Evolutionary conservation across 495 filamentous ascomycete genomes (phyloP).

Genomic region (Penicillium egyptiacum): DNA sequence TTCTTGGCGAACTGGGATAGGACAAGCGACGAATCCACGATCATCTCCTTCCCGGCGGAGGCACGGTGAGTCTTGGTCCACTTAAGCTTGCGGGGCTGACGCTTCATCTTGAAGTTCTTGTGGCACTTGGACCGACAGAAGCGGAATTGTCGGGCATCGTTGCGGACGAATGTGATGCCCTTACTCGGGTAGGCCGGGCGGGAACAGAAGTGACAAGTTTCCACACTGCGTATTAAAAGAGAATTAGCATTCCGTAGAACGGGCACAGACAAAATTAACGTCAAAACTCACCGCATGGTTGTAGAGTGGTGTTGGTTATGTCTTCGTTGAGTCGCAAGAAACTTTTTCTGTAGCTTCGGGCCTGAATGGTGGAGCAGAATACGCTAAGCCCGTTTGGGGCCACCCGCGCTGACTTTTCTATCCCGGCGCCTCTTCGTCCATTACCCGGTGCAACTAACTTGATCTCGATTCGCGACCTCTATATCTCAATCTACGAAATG

Average conservation of each 20-base stretch:
- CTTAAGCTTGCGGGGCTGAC: slow-evolving; percentile 77
- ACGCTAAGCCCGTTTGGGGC: slow-evolving; percentile 32
- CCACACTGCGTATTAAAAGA: slow-evolving; percentile 55
- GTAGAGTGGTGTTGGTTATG: slow-evolving; percentile 27
- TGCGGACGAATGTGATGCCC: slow-evolving; percentile 83
- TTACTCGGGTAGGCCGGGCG: slow-evolving; percentile 80
- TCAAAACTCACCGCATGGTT: slow-evolving; percentile 36
- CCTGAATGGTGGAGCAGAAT: slow-evolving; percentile 28
- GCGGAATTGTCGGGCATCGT: slow-evolving; percentile 65
- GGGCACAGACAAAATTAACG: not conserved
- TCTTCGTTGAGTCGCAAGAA: slow-evolving; percentile 27
- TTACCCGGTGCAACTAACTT: slow-evolving; percentile 8
- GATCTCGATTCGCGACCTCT: slow-evolving; percentile 3
- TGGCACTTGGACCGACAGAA: slow-evolving; percentile 91
- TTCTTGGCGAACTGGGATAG: slow-evolving; percentile 88
- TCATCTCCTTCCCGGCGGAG: slow-evolving; percentile 83
- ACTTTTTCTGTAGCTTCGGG: slow-evolving; percentile 37
- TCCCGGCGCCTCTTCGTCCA: slow-evolving; percentile 20
- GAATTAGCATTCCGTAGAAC: slow-evolving; percentile 2
- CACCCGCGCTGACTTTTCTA: slow-evolving; percentile 33
- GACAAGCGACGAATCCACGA: slow-evolving; percentile 87
- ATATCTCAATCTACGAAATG: slow-evolving; percentile 51
- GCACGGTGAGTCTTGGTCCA: slow-evolving; percentile 81
- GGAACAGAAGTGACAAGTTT: slow-evolving; percentile 92
- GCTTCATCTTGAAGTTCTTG: slow-evolving; percentile 99